Base-by-base conservation (phyloP, 2,329 filamentous ascomycete species). In the Alternaria hordeiaustralica region DNA sequence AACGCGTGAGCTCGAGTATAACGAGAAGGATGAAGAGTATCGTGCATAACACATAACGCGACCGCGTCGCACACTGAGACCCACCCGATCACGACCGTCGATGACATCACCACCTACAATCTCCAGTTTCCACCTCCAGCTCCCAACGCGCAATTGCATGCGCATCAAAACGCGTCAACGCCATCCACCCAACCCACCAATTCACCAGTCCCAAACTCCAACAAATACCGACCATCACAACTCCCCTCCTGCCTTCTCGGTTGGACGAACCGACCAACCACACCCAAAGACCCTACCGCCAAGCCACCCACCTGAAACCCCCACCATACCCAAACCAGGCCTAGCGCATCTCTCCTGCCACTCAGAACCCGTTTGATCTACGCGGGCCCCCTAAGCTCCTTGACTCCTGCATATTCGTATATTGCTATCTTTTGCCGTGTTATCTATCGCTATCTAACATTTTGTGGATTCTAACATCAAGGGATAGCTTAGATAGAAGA, bases 341-440 rank as follows among this genome's bases (percentile, higher is more conserved):
- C 12, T 25, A 54, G 50, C 55, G 21, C 43, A 10, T 18, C 21
- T 36, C 18, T 33, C 20, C n/a, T 49, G 15, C 45, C 20, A 54
- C 47, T 20, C 55, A 49, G 25, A 47, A 51, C 26, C 43, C 55
- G 63, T 65, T 63, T 65, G 63, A 65, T 65, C 63, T 60, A 56
- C 54, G 53, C 41, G 25, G 53, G 20, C 56, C 51, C 33, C 33
- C 33, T 36, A 36, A 33, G 46, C 25, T 36, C 28, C 44, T 49
- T 15, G 50, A 49, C 57, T 60, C 54, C 54, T 57, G 56, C 45
- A 53, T 51, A 30, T 26, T 26, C 53, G 47, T 33, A 51, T 23
- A 59, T 54, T 50, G 49, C 20, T 4, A 41, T 41, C 36, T 36
- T 36, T 56, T 56, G 28, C 49, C 49, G 49, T 53, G 33, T 18